These are phyloP conservation scores for Glebionis coronaria DNA, from an alignment of 129 eudicot species.

Conservation along the genomic window DNA sequence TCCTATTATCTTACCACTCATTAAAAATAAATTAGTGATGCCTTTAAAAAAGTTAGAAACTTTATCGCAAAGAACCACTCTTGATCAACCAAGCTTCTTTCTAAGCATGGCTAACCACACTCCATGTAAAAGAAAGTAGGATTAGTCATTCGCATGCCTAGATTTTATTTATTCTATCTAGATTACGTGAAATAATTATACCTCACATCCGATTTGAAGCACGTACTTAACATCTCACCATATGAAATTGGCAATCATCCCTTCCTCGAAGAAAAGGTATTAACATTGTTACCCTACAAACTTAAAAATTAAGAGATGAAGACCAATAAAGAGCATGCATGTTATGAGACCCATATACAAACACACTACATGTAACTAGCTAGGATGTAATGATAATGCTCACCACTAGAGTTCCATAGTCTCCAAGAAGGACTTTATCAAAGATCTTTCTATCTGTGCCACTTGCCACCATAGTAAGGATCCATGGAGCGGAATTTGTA, in stretches of 20 bases:
- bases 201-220: background rate
- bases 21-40: too few relatives aligned
- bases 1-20: too few relatives aligned
- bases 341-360: background rate
- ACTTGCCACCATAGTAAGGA: conserved; percentile 29
- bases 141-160: background rate
- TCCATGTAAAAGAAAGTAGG: background rate
- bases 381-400: background rate
- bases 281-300: conserved; percentile 5
- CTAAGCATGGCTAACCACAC: background rate
- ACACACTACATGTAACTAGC: background rate
- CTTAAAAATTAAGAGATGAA: too few relatives aligned
- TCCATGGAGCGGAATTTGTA: too few relatives aligned
- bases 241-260: background rate
- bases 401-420: conserved; percentile 4
- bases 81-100: background rate
- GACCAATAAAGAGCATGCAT: too few relatives aligned
- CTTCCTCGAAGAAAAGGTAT: background rate
- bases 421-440: conserved; percentile 28
- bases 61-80: conserved; percentile 7
- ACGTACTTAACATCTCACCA: background rate
- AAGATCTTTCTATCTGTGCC: conserved; percentile 18
- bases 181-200: too few relatives aligned
- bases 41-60: background rate
- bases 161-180: too few relatives aligned